Base-by-base conservation (phyloP, 768 basidiomycete genomes). In the Suillus spraguei region DNA sequence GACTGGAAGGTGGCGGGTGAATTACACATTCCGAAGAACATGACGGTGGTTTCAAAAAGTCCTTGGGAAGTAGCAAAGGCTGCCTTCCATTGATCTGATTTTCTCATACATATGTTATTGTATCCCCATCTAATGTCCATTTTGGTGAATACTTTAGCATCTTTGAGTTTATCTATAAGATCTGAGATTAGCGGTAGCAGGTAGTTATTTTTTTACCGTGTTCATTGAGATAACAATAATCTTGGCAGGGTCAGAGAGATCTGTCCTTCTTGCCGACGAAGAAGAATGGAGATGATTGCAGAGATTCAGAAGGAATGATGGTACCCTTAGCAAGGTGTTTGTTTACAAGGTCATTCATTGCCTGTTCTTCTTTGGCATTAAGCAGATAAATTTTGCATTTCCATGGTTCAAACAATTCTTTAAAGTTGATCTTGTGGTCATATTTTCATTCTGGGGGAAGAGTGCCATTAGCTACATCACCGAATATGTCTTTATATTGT, bases 141-240 rank as follows among this genome's bases (percentile, higher is more conserved):
- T 41, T 71, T 74, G 59, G 71, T 72, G 65, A 72, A 73, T 36
- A 42, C 22, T 36, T 64, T 59, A 4, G 68, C 63, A 16, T 42
- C 39, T 16, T 46, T 36, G 0, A 70, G 60, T 6, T 64, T 59
- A 22, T 70, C 59, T 35, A 69, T 52, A 38, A 68, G 55, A 11
- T 70, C 53, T 3, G 42, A 4, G 17, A 44, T 44, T 8, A 44
- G 42, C 3, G 20, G 42, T 8, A 44, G 8, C 0, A 11, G 59
- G 28, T 42, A 70, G 10, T n/a, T 46, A 11, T n/a, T 46, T 24
- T 28, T 14, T 69, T 20, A 69, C 62, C 49, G 22, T 66, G 61
- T 60, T 70, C 49, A 5, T 46, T 46, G 0, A 46, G n/a, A 5
- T 46, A 46, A 0, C 44, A 4, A 14, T 60, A 60, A 11, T 60